These are phyloP conservation scores for Trichomonascus vanleenenianus DNA, from an alignment of 805 yeast species.

Conservation along the genomic window DNA sequence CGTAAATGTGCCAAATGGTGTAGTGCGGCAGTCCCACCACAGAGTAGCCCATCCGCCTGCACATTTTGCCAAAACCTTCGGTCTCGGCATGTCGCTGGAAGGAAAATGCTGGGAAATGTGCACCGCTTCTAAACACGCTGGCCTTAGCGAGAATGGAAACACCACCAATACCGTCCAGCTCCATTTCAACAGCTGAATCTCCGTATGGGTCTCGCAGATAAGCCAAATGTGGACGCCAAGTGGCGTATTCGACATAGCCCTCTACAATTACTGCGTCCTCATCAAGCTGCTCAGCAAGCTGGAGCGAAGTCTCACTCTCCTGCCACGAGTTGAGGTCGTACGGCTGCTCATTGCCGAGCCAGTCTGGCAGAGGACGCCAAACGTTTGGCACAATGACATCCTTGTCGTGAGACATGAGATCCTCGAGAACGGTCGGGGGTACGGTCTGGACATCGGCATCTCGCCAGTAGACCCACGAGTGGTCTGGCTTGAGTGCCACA, in stretches of 20 bases:
- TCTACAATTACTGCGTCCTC: slow-evolving; percentile 97
- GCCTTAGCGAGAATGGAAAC: slow-evolving; percentile 89
- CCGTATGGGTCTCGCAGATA: slow-evolving; percentile 93
- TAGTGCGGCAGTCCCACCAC: slow-evolving; percentile 94
- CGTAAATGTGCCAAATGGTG: slow-evolving; percentile 95
- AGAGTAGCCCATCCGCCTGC: slow-evolving; percentile 76
- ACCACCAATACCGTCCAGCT: slow-evolving; percentile 95
- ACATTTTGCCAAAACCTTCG: slow-evolving; percentile 91
- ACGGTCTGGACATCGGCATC: slow-evolving; percentile 96
- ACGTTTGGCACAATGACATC: slow-evolving; percentile 96
- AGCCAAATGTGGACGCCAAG: slow-evolving; percentile 97
- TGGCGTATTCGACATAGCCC: slow-evolving; percentile 94
- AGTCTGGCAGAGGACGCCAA: slow-evolving; percentile 95
- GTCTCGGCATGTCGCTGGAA: slow-evolving; percentile 96
- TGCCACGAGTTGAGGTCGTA: slow-evolving; percentile 97
- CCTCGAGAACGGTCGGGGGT: slow-evolving; percentile 81
- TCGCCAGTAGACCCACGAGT: slow-evolving; percentile 97
- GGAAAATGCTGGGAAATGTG: slow-evolving; percentile 95
- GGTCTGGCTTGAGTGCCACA: slow-evolving; percentile 86
- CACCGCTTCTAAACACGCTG: slow-evolving; percentile 74
- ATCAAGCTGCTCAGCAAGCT: slow-evolving; percentile 45
- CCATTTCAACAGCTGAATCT: slow-evolving; percentile 79
- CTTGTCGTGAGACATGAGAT: slow-evolving; percentile 83
- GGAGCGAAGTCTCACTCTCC: slow-evolving; percentile 66
- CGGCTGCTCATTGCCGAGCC: slow-evolving; percentile 85